Evolutionary conservation across 257 asterid genomes (phyloP).

Genomic region (Lycium ferocissimum): DNA sequence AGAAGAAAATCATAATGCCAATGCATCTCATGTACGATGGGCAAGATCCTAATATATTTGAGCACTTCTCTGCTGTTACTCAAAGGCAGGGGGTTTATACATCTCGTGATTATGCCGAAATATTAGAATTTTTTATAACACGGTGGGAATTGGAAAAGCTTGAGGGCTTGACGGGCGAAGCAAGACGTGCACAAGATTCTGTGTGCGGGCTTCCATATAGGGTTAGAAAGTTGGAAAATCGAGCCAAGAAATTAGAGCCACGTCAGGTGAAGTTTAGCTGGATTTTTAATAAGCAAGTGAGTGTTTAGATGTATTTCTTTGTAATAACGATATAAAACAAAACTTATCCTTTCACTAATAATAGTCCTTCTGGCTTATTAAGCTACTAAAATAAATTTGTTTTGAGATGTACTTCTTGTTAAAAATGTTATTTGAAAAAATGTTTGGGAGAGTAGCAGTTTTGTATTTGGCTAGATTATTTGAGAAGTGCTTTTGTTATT

Average conservation of each 20-base stretch:
- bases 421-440: neutral
- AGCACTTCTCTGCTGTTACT: slow-evolving; percentile 37
- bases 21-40: slow-evolving; percentile 49
- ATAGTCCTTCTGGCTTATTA: neutral
- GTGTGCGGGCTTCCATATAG: slow-evolving; percentile 40
- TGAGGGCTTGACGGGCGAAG: slow-evolving; percentile 36
- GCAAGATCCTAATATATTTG: slow-evolving; percentile 34
- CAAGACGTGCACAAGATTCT: slow-evolving; percentile 44
- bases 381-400: neutral
- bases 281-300: slow-evolving; percentile 40
- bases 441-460: neutral
- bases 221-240: slow-evolving; percentile 36
- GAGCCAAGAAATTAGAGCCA: slow-evolving; percentile 30
- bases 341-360: neutral
- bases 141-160: slow-evolving; percentile 47
- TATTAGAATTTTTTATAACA: slow-evolving; percentile 41
- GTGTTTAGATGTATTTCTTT: neutral
- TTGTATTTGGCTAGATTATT: neutral
- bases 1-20: slow-evolving; percentile 47
- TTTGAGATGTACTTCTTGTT: neutral
- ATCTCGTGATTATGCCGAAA: slow-evolving; percentile 37
- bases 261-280: slow-evolving; percentile 39
- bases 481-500: neutral
- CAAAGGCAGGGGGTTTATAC: slow-evolving; percentile 37
- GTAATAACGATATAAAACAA: neutral